phyloP scores from a whole-genome alignment of 257 asterid species.

The Nicotiana obtusifolia region DNA sequence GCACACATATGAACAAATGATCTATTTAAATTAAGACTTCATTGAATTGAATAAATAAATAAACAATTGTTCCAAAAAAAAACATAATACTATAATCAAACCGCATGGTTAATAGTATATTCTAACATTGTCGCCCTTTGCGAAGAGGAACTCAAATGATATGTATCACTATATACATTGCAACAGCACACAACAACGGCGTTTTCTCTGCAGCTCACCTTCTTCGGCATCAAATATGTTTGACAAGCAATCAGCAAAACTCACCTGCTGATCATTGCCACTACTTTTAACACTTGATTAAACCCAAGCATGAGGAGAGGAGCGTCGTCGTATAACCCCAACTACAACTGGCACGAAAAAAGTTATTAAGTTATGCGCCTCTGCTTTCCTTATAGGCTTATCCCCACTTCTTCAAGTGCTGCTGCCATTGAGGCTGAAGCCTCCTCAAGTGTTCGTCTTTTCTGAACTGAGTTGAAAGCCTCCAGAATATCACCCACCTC shows the following conservation, averaged over 20 bases:
- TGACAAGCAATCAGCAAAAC: conserved; percentile 16
- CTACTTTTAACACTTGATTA: conserved; percentile 9
- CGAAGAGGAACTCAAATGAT: conserved; percentile 52
- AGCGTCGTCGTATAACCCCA: not conserved
- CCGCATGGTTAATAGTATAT: too few species aligned
- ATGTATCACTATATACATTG: conserved; percentile 66
- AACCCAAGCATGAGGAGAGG: not conserved
- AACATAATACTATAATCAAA: too few species aligned
- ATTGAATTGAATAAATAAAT: too few species aligned
- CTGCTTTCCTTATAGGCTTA: conserved; percentile 25
- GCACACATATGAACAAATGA: too few species aligned
- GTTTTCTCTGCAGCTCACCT: conserved; percentile 14
- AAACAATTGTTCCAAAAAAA: too few species aligned
- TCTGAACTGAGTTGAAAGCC: conserved; percentile 72
- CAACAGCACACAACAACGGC: conserved; percentile 29
- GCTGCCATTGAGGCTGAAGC: conserved; percentile 96
- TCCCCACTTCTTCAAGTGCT: conserved; percentile 59
- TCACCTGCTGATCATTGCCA: not conserved
- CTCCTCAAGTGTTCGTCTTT: conserved; percentile 93
- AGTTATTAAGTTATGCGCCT: conserved; percentile 8
- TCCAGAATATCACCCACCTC: conserved; percentile 75
- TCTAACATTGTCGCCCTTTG: conserved; percentile 42
- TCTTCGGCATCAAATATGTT: conserved; percentile 13
- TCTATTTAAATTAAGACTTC: too few species aligned
- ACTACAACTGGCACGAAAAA: conserved; percentile 3